Conservation (phyloP, 352 stramenopile genomes). For the Phytophthora constricta region DNA sequence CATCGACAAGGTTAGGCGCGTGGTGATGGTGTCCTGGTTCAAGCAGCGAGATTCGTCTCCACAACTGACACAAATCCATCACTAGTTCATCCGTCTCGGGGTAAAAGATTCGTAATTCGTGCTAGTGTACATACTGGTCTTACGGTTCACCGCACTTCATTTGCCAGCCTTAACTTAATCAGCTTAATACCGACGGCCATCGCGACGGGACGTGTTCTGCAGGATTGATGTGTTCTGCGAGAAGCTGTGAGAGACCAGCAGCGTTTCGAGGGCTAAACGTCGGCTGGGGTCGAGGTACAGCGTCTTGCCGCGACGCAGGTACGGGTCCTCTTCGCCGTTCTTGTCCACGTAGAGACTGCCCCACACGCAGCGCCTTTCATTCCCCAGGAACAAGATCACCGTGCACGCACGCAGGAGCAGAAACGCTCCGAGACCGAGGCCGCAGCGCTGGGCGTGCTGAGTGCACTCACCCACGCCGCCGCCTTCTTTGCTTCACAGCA, state of each 20-base stretch:
- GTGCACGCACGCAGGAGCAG: constrained; percentile 80
- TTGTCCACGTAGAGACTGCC: constrained; percentile 87
- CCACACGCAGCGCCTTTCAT: constrained; percentile 83
- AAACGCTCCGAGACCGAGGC: constrained; percentile 66
- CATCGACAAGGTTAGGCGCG: constrained; percentile 7
- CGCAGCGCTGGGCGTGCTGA: constrained; percentile 70
- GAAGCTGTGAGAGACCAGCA: constrained; percentile 79
- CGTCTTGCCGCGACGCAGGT: constrained; percentile 78
- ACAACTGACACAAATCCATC: not conserved
- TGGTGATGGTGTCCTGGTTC: not conserved
- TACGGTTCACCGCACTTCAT: too few species aligned
- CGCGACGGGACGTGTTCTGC: constrained; percentile 74
- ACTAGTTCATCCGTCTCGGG: too few species aligned
- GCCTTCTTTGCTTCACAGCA: constrained; percentile 68
- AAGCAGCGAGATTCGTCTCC: not conserved
- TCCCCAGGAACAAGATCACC: constrained; percentile 84
- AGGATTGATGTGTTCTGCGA: constrained; percentile 82
- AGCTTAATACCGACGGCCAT: constrained; percentile 78
- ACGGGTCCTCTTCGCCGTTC: constrained; percentile 86
- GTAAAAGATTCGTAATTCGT: too few species aligned
- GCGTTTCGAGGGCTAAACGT: constrained; percentile 60
- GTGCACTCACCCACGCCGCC: constrained; percentile 77
- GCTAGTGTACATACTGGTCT: too few species aligned
- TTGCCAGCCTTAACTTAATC: too few species aligned
- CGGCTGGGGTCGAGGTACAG: constrained; percentile 71